Evolutionary conservation across 257 asterid genomes (phyloP).

Genomic region (Cruciata laevipes): DNA sequence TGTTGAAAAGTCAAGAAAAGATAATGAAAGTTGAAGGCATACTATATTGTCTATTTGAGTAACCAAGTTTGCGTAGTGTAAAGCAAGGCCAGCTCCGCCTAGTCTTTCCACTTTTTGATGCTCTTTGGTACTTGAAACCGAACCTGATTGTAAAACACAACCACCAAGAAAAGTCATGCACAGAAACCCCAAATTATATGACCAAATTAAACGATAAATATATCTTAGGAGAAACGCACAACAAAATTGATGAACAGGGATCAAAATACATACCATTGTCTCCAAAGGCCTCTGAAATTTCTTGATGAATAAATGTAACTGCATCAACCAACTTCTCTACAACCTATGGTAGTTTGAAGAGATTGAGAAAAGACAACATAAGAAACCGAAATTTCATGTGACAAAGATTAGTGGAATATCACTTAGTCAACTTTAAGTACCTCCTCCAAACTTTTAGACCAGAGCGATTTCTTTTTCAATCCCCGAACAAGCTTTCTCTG

Average conservation of each 20-base stretch:
- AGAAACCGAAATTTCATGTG: not conserved
- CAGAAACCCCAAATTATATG: not conserved
- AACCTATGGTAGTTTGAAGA: constrained; percentile 38
- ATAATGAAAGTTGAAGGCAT: constrained; percentile 30
- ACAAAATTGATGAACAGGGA: not conserved
- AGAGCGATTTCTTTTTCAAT: constrained; percentile 93
- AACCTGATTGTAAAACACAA: constrained; percentile 35
- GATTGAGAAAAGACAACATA: not conserved
- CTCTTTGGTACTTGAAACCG: constrained; percentile 38
- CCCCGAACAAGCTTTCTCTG: constrained; percentile 77
- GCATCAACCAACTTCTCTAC: constrained; percentile 96
- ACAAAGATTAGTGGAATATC: too few species aligned
- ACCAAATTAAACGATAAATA: not conserved
- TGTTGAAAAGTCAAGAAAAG: constrained; percentile 4
- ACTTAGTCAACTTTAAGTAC: constrained; percentile 27
- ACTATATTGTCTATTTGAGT: constrained; percentile 88
- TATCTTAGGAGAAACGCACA: too few species aligned
- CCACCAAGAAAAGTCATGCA: constrained; percentile 5
- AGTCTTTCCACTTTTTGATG: constrained; percentile 59
- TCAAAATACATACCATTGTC: constrained; percentile 44
- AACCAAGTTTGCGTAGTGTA: constrained; percentile 91
- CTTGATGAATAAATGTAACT: constrained; percentile 82
- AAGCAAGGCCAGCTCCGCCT: constrained; percentile 87
- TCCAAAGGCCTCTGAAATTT: constrained; percentile 72
- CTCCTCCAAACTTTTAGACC: constrained; percentile 97